phyloP scores from a whole-genome alignment of 257 asterid species.

The Fraxinus cuspidata region DNA sequence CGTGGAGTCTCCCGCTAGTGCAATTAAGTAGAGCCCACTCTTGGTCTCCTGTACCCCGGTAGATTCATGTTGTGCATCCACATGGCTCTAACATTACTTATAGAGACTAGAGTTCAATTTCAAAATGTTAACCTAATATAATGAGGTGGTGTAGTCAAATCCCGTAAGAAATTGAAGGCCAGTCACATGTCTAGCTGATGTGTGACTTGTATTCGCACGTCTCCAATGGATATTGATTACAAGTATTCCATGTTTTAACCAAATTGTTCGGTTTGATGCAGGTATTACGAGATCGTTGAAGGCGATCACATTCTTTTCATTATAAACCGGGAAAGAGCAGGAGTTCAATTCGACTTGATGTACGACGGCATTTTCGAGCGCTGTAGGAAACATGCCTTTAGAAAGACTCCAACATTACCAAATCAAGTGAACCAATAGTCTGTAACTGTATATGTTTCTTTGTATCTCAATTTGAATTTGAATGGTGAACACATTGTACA shows the following conservation, averaged over 20 bases:
- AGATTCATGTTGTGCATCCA: not conserved
- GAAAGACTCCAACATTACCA: conserved; percentile 62
- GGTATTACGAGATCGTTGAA: conserved; percentile 92
- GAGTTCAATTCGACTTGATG: conserved; percentile 82
- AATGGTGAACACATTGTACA: not conserved
- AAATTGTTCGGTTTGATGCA: conserved; percentile 24
- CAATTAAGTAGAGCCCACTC: not conserved
- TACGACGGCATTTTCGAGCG: conserved; percentile 93
- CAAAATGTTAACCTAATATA: not conserved
- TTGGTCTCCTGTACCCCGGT: not conserved
- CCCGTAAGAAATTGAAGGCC: not conserved
- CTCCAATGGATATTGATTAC: too few relatives aligned
- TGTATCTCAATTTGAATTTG: not conserved
- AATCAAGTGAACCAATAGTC: conserved; percentile 45
- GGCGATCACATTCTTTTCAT: conserved; percentile 96
- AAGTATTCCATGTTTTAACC: not conserved
- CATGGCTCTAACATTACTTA: not conserved
- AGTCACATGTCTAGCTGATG: not conserved
- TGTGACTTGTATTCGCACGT: not conserved
- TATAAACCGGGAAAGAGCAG: conserved; percentile 90
- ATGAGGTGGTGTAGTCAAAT: not conserved
- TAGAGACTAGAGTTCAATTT: not conserved
- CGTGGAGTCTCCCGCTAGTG: not conserved
- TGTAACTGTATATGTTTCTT: not conserved
- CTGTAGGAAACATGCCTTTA: conserved; percentile 83